Base-by-base conservation (phyloP, 2,329 filamentous ascomycete species). In the Aspergillus sp. region DNA sequence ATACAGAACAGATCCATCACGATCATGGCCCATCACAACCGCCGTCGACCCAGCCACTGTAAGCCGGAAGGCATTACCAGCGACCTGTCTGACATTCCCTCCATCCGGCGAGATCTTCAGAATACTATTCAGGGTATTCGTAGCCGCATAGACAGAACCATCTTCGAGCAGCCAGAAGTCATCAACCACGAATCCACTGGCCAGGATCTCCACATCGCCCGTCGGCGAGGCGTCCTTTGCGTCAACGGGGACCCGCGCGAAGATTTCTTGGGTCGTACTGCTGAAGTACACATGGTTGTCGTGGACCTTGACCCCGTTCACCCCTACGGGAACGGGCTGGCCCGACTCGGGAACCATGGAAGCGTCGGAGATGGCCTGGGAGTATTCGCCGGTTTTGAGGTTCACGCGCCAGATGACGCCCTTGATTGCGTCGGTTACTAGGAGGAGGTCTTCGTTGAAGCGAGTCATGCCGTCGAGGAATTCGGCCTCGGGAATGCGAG, bases 361-460 rank as follows among this genome's bases (percentile, higher is more conserved):
- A 4, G 45, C 8, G n/a, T 47, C 30, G 26, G 39, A 42, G 9
- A 47, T 30, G 12, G 44, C 41, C 29, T 32, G 12, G 3, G 44
- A 30, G 32, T 30, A 43, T 41, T 41, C 26, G 2, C 49, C 49
- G 3, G 46, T 43, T 8, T 7, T 41, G 5, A 41, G 4, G 12
- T 48, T 29, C 26, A 51, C 29, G 4, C 44, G 47, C 49, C 49
- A 49, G 44, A 51, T 46, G 6, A 45, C 44, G 9, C 49, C 47
- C 27, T 51, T 48, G 44, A 48, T 47, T 1, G 49, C 33, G n/a
- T 42, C 32, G 19, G 19, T 19, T 19, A 19, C 41, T 5, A 51
- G 41, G n/a, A 48, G 34, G 7, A 43, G 9, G 32, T 44, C 34
- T 10, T 45, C 2, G 28, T 35, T 35, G 7, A 51, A 50, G 3